Conservation (phyloP, 2,329 filamentous ascomycete species). For the Dothistroma septosporum region DNA sequence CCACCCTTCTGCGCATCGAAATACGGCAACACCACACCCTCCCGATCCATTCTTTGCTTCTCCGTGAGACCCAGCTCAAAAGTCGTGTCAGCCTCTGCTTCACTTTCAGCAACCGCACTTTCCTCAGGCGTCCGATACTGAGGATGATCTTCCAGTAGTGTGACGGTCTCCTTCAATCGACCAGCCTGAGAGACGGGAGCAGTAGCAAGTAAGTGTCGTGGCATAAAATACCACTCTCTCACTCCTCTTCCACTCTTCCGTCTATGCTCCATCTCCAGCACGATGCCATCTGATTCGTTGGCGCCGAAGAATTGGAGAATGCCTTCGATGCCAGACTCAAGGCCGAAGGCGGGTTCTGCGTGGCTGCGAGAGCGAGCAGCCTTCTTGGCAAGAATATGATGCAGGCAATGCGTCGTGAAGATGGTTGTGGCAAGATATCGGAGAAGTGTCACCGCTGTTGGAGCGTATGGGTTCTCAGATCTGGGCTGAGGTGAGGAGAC, state of each 20-base stretch:
- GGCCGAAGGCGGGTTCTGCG: constrained; percentile 71
- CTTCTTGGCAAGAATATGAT: constrained; percentile 69
- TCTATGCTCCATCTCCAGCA: constrained; percentile 81
- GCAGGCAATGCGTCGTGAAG: constrained; percentile 66
- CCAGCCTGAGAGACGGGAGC: constrained; percentile 12
- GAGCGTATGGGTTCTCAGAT: constrained; percentile 52
- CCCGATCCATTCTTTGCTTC: constrained; percentile 79
- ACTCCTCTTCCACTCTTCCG: constrained; percentile 76
- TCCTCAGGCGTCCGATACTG: constrained; percentile 54
- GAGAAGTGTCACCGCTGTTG: constrained; percentile 67
- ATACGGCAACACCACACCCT: constrained; percentile 88
- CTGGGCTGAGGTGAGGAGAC: constrained; percentile 33
- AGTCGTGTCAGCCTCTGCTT: constrained; percentile 63
- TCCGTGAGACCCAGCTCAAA: constrained; percentile 87
- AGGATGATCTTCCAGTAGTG: constrained; percentile 72
- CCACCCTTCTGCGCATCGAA: constrained; percentile 85
- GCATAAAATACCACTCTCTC: constrained; percentile 62
- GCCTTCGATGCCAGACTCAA: constrained; percentile 73
- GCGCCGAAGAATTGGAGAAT: constrained; percentile 64
- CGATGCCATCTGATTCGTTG: constrained; percentile 56
- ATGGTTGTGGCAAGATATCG: constrained; percentile 86
- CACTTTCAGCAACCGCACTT: constrained; percentile 39
- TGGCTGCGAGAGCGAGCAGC: constrained; percentile 72
- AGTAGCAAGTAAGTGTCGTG: constrained; percentile 29
- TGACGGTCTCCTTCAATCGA: constrained; percentile 39